These are phyloP conservation scores for Rubia tinctorum DNA, from an alignment of 305 asterid species.

Conservation along the genomic window DNA sequence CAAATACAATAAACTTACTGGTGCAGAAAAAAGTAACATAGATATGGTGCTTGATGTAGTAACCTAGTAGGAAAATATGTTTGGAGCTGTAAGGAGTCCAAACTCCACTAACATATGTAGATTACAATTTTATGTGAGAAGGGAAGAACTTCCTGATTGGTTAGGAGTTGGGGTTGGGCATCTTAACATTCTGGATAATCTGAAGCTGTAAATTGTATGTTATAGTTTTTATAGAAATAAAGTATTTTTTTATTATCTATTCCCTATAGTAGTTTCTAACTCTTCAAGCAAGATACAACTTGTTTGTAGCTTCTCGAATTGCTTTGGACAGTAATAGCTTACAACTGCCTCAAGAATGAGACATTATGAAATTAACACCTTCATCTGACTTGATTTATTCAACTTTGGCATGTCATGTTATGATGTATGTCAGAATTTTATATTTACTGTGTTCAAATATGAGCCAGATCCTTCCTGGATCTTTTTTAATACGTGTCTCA, in stretches of 20 bases:
- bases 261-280: not conserved
- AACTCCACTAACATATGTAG: not conserved
- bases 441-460: not conserved
- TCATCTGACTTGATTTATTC: not conserved
- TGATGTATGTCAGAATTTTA: not conserved
- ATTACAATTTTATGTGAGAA: not conserved
- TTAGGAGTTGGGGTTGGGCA: not conserved
- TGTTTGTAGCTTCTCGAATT: constrained; percentile 1
- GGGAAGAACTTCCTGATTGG: not conserved
- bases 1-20: not conserved
- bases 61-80: not conserved
- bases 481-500: not conserved
- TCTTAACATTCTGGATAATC: not conserved
- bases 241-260: not conserved
- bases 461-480: not conserved
- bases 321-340: not conserved
- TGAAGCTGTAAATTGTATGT: not conserved
- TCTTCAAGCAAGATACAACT: not conserved
- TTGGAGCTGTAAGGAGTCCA: not conserved
- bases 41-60: not conserved
- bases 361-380: no score
- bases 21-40: not conserved
- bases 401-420: not conserved
- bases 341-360: not conserved
- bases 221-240: not conserved